phyloP scores from a whole-genome alignment of 176 grass and related monocot genomes.

The Carex myosuroides region DNA sequence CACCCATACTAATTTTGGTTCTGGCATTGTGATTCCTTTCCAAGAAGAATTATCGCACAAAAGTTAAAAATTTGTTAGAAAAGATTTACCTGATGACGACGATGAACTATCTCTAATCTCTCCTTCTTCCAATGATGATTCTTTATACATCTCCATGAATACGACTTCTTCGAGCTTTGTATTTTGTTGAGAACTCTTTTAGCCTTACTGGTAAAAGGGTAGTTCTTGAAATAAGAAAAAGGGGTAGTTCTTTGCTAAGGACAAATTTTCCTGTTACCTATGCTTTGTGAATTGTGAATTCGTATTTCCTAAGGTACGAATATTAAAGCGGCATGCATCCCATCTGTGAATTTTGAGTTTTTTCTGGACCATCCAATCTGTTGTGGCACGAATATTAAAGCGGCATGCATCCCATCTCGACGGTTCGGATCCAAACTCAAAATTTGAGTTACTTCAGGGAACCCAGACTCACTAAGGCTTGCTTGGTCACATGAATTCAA shows the following conservation, averaged over 20 bases:
- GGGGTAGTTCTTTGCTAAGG: background rate
- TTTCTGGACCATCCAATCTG: too few species aligned
- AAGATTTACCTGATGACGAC: background rate
- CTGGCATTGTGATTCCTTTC: background rate
- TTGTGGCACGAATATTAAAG: too few species aligned
- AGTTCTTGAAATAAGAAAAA: background rate
- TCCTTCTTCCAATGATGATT: background rate
- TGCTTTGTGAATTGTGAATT: too few species aligned
- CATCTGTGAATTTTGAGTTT: too few species aligned
- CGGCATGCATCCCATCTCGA: too few species aligned
- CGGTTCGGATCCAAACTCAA: too few species aligned
- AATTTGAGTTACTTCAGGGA: too few species aligned
- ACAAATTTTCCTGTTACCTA: too few species aligned
- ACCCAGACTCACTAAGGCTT: too few species aligned
- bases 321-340: too few species aligned
- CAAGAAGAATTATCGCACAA: background rate
- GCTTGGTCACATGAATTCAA: background rate
- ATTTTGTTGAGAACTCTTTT: background rate
- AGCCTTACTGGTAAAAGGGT: background rate
- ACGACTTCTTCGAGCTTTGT: background rate
- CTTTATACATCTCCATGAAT: background rate
- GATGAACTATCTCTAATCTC: background rate
- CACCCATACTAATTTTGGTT: background rate
- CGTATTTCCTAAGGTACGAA: too few species aligned
- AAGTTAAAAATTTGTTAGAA: background rate